A percentile compares a stretch with the other conserved stretches of the same genome.
Evolutionary conservation across 2,329 filamentous ascomycete genomes (phyloP).

Genomic region (Fusarium lateritium): DNA sequence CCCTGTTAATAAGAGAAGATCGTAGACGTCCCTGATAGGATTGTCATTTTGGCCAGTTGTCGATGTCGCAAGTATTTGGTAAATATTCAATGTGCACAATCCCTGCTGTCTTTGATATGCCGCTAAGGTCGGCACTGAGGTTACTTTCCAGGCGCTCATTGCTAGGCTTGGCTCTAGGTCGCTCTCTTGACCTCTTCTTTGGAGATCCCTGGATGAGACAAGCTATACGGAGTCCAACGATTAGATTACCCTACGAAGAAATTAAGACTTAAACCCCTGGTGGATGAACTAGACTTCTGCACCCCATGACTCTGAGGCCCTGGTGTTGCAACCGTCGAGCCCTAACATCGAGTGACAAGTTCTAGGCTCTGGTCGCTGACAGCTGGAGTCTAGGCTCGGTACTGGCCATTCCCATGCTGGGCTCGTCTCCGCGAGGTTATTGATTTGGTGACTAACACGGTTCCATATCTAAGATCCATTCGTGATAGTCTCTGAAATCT

Average conservation of each 20-base stretch:
- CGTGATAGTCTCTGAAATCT: conserved; percentile 12
- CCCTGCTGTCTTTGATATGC: conserved; percentile 17
- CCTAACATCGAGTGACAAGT: conserved; percentile 20
- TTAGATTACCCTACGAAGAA: neutral
- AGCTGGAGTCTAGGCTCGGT: conserved; percentile 15
- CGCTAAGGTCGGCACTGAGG: conserved; percentile 25
- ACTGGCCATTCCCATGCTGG: conserved; percentile 21
- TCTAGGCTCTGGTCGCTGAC: conserved; percentile 32
- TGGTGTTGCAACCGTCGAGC: conserved; percentile 25
- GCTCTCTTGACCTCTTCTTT: neutral
- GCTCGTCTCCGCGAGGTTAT: conserved; percentile 22
- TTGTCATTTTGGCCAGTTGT: neutral
- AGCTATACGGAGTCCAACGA: neutral
- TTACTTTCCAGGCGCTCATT: conserved; percentile 4
- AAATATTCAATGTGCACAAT: neutral
- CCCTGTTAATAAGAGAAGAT: conserved; percentile 14
- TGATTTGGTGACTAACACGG: conserved; percentile 16
- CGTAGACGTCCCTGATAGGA: neutral
- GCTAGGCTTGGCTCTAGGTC: conserved; percentile 8
- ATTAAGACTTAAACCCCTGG: neutral
- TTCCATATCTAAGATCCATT: conserved; percentile 15
- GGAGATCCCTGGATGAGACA: neutral
- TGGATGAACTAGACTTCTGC: conserved; percentile 18
- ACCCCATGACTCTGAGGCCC: conserved; percentile 26
- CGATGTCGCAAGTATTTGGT: neutral